Evolutionary conservation across 306 rosid species (phyloP), one percentile per base, ranked within the genome.

Genomic region (Begonia peltatifolia): DNA sequence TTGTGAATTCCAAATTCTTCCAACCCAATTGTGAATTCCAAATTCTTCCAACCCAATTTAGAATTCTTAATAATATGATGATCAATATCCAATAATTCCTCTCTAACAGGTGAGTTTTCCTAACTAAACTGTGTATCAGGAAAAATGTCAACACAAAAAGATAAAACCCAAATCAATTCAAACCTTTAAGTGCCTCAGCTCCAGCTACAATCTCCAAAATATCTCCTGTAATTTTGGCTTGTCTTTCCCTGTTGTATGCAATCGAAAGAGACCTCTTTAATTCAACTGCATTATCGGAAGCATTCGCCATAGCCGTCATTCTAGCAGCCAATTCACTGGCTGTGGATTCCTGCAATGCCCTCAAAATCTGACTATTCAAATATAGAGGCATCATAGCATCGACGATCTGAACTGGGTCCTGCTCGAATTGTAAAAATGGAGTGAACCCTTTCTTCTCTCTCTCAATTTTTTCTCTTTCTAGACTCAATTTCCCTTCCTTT

Each of bases 371-470:
- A 52, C 85, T 72, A 49, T 84, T 87, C 73, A 87, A 55, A 63
- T 87, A 87, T 25, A 87, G 71, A 14, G 96, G 94, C 87, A 87
- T 63, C 92, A 87, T 76, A 9, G 83, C 96, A 75, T 84, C 87
- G 56, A 84, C 73, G 68, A 87, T 87, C 78, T 76, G 79, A 72
- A 64, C 87, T 10, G 94, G 96, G 47, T 87, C 87, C 57, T 87
- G 96, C 43, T 87, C 94, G 44, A 83, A 87, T 63, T 78, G 60
- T 83, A 87, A 58, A 60, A 80, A 38, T 1, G 82, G 82, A 0
- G 72, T 58, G 14, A 61, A 47, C 55, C 54, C 79, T 1, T 55
- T 65, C 14, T 25, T 55, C 54, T 55, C 58, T 56, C 23, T 56
- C 63, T 41, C 54, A 52, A 42, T 58, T 3, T 55, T 49, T 11